These are phyloP conservation scores for Fagopyrum homotropicum DNA, from an alignment of 148 eudicot species.

Conservation along the genomic window DNA sequence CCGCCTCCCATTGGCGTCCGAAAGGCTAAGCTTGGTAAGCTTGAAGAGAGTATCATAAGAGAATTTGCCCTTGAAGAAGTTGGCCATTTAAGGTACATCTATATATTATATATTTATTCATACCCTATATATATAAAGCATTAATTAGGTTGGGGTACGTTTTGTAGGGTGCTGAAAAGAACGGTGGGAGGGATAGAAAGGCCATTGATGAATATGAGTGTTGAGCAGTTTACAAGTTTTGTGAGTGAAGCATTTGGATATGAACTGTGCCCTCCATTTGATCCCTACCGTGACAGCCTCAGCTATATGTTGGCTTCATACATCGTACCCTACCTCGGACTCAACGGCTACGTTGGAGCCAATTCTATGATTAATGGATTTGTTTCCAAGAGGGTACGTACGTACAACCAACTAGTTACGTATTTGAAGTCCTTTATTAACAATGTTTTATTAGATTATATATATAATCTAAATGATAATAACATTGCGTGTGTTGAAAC, in stretches of 20 bases:
- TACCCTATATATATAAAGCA: too few relatives aligned
- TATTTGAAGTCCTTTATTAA: too few relatives aligned
- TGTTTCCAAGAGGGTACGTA: conserved; percentile 38
- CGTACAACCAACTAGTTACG: too few relatives aligned
- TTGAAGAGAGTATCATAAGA: conserved; percentile 26
- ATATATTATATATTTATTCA: too few relatives aligned
- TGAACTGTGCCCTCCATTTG: conserved; percentile 53
- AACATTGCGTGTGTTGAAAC: too few relatives aligned
- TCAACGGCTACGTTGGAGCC: conserved; percentile 65
- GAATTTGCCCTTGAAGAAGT: conserved; percentile 69
- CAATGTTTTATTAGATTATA: too few relatives aligned
- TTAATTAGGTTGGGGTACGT: background rate
- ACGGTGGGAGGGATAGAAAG: conserved; percentile 70
- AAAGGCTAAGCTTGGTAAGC: conserved; percentile 58
- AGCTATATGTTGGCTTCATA: conserved; percentile 59
- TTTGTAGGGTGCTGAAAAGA: conserved; percentile 40
- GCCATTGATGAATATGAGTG: conserved; percentile 59
- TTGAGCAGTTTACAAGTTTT: conserved; percentile 35
- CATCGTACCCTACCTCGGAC: conserved; percentile 64
- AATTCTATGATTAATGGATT: conserved; percentile 44
- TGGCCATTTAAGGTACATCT: conserved; percentile 65
- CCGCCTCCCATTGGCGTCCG: conserved; percentile 71
- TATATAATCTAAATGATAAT: too few relatives aligned
- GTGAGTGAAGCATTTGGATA: conserved; percentile 50
- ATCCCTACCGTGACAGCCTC: conserved; percentile 62